Evolutionary conservation across 495 filamentous ascomycete genomes (phyloP), one percentile per base, ranked within the genome.

Genomic region (Podospora comata): DNA sequence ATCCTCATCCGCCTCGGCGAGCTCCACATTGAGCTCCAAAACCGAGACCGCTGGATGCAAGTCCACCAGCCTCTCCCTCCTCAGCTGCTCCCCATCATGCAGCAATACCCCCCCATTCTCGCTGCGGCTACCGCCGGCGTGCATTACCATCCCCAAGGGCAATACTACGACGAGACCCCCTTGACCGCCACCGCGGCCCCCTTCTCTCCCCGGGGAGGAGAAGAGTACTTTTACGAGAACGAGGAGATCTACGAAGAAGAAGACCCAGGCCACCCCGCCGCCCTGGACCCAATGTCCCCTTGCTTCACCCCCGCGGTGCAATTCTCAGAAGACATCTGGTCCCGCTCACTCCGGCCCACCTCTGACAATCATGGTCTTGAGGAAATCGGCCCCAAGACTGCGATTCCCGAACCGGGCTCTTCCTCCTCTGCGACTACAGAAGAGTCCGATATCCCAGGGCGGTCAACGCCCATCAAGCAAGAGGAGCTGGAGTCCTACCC

Each of bases 1-100:
- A 78, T 82, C 20, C 67, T 82, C 54, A 58, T 72, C 5, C 68
- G 82, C 20, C 72, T 85, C 32, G 74, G 78, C n/a, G 81, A 85
- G 67, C 70, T 85, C 23, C 67, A 78, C 30, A 67, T 79, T 23
- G 82, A 85, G 67, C 77, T 82, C 13, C 76, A 77, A 68, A 78
- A 74, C 34, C 68, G 76, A 26, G 78, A 79, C 60, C 70, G 78
- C 55, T 80, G 75, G 76, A 64, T 65, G 60, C 74, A 70, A 56
- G 73, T 77, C 11, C 76, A 77, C 20, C 74, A 70, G 48, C 67
- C 63, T 9, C 56, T 65, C 4, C 26, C 44, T 15, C 66, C 28
- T 18, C 28, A 66, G 20, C 55, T 57, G 30, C 19, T 64, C 30
- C 58, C 4, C 56, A 60, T 55, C 11, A 16, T n/a, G 57, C 59